Evolutionary conservation across 1,284 basidiomycete genomes (phyloP), one percentile per base, ranked within the genome.

Genomic region (Cryptococcus wingfieldii): DNA sequence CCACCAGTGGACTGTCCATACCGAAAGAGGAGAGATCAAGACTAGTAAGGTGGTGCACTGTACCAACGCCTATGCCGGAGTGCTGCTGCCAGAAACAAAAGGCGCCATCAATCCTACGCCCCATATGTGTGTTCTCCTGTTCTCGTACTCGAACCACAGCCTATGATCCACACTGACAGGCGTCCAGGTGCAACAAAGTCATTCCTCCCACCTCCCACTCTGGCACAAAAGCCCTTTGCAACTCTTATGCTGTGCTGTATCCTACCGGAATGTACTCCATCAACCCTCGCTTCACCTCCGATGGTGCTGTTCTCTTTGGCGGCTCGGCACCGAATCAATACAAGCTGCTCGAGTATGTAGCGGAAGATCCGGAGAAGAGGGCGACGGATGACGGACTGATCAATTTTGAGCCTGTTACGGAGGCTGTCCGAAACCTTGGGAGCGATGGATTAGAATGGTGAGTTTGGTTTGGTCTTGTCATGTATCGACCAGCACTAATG

Each of bases 351-450:
- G 63, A 63, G 9, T 60, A 65, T 41, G 55, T 65, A 10, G 53
- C 37, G 18, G 37, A 58, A 28, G 55, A 63, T 45, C 44, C 51
- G 23, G 48, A 55, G 23, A 47, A 12, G 2, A 23, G 60, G 23
- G 43, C 46, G 39, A 56, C 51, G 38, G 58, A 66, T 44, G 64
- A 66, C 45, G 59, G 62, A 31, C 31, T 66, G 47, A 52, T 47
- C 13, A 53, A 66, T 49, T 66, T 64, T 50, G 58, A 62, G 43
- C 62, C 62, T 10, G 61, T 66, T 18, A 61, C 60, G 10, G 58
- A 64, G 23, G 55, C 60, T 23, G 64, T 66, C 1, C 47, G 47
- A 25, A 52, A 50, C 25, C 34, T 62, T 5, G 51, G 45, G 6
- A 52, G 47, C 19, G 54, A 62, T 18, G 56, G 59, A 18, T 52